Percentiles rank a stretch among this genome's conserved stretches.
These are phyloP conservation scores for Colletotrichum sp. DNA, from an alignment of 2,329 filamentous ascomycete genomes.

Conservation along the genomic window DNA sequence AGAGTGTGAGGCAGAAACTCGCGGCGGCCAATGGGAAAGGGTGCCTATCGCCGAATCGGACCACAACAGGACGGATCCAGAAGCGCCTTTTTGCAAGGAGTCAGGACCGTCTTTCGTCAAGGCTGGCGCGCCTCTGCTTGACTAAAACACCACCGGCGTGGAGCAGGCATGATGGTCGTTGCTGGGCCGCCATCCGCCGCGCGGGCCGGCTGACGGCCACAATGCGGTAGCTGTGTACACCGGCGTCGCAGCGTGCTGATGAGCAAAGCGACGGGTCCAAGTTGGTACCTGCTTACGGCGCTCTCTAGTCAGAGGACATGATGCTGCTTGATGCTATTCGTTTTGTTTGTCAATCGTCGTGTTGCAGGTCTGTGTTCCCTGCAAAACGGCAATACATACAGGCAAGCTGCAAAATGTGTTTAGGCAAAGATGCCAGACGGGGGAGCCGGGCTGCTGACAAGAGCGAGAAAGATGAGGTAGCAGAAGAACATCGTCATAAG, in stretches of 20 bases:
- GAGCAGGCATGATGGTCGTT: constrained; percentile 20
- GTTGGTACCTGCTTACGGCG: not conserved
- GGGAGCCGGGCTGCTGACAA: not conserved
- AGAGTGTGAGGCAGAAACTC: constrained; percentile 22
- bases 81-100: constrained; percentile 19
- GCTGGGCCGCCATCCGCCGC: constrained; percentile 19
- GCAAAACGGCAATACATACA: not conserved
- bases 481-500: constrained; percentile 15
- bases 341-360: not conserved
- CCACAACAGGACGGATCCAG: constrained; percentile 22
- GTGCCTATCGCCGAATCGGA: constrained; percentile 24
- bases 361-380: not conserved
- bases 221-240: constrained; percentile 13
- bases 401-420: not conserved
- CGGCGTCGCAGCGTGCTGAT: not conserved
- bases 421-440: not conserved
- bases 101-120: constrained; percentile 7
- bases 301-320: not conserved
- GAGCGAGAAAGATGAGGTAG: constrained; percentile 12
- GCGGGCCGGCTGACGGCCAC: constrained; percentile 13
- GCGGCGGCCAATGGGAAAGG: constrained; percentile 16
- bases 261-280: not conserved
- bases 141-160: constrained; percentile 18
- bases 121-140: constrained; percentile 19
- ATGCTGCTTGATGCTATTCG: not conserved